Conservation (phyloP, 345 rosid species). For the Iberis pinnata region DNA sequence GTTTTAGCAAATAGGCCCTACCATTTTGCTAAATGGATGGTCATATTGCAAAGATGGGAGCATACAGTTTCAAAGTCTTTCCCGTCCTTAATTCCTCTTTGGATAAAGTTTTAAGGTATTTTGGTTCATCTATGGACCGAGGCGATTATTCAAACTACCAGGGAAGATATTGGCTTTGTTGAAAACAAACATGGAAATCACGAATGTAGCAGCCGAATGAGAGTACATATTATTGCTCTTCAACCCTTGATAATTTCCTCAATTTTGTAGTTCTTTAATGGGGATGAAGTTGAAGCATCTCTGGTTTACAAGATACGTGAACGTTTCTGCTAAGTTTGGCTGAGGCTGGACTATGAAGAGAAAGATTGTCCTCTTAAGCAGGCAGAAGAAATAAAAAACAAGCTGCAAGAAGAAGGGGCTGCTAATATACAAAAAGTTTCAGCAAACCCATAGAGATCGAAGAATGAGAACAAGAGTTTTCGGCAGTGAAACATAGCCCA, state of each 20-base stretch:
- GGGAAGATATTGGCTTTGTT: background rate
- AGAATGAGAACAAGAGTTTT: no score
- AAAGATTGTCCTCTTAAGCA: no score
- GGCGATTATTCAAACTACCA: background rate
- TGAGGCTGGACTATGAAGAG: no score
- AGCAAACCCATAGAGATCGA: no score
- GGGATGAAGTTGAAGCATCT: background rate
- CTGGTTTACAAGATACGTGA: no score
- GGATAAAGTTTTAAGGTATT: background rate
- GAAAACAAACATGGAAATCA: background rate
- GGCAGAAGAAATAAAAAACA: no score
- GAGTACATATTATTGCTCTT: background rate
- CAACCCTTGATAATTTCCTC: background rate
- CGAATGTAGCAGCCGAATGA: background rate
- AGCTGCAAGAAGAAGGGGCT: no score
- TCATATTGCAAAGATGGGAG: background rate
- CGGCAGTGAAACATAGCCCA: no score
- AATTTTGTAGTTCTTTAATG: background rate
- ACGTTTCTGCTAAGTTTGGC: no score
- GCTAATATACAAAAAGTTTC: no score
- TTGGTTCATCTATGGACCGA: background rate
- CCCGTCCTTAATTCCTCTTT: background rate
- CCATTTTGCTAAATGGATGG: background rate
- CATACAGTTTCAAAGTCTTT: background rate
- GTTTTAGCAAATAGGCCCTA: background rate